Percentiles rank a stretch among this genome's conserved stretches.
phyloP scores from a whole-genome alignment of 1,284 basidiomycete species.

The Neonothopanus nambi region DNA sequence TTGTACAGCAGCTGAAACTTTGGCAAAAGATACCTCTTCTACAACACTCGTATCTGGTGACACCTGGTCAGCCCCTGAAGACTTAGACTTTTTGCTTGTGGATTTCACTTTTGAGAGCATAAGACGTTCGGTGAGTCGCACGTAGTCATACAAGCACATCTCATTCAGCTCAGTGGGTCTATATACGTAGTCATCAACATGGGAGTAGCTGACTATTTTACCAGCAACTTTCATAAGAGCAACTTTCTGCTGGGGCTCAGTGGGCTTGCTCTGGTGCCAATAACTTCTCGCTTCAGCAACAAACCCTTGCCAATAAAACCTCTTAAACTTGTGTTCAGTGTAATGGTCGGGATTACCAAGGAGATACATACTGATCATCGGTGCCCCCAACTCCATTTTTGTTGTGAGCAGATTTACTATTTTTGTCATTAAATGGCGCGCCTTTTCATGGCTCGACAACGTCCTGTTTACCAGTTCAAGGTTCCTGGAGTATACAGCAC shows the following conservation, averaged over 20 bases:
- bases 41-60: background rate
- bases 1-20: too few relatives aligned
- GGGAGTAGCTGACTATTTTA: background rate
- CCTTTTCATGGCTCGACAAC: too few relatives aligned
- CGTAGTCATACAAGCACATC: conserved; percentile 14
- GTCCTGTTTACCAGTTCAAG: conserved; percentile 19
- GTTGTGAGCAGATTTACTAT: conserved; percentile 30
- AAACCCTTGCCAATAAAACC: conserved; percentile 30
- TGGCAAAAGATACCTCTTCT: too few relatives aligned
- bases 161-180: conserved; percentile 19
- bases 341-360: conserved; percentile 32
- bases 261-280: conserved; percentile 8
- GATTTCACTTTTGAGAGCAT: background rate
- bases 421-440: conserved; percentile 27
- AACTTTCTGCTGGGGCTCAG: conserved; percentile 14
- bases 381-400: conserved; percentile 31
- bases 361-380: conserved; percentile 29
- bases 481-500: conserved; percentile 25
- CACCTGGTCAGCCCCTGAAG: too few relatives aligned
- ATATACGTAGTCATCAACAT: too few relatives aligned
- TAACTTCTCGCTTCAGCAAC: conserved; percentile 17
- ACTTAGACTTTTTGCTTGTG: conserved; percentile 6
- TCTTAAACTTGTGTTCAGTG: conserved; percentile 27
- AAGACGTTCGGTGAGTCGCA: background rate
- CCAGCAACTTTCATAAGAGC: conserved; percentile 1